Evolutionary conservation across 2,329 filamentous ascomycete species (phyloP).

Genomic region (Colletotrichum sp.): DNA sequence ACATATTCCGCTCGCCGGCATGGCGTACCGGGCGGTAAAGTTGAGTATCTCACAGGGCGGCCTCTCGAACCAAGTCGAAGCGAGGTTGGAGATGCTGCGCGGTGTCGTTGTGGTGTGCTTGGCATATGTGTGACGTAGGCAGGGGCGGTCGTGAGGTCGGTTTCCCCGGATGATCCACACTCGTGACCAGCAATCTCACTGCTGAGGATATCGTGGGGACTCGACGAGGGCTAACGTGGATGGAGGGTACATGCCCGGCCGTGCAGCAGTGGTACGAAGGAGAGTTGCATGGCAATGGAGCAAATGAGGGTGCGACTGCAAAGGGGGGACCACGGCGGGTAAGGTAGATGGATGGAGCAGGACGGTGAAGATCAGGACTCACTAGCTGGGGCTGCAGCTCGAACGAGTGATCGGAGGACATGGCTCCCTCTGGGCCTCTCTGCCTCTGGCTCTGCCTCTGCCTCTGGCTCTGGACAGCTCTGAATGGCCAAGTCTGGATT

Average conservation of each 20-base stretch:
- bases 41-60: not conserved
- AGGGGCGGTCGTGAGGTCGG: not conserved
- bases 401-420: not conserved
- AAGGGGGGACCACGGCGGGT: not conserved
- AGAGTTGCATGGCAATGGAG: not conserved
- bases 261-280: not conserved
- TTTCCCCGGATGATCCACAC: slow-evolving; percentile 2
- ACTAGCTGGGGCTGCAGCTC: not conserved
- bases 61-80: not conserved
- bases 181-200: not conserved
- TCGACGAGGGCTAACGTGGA: not conserved
- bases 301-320: not conserved
- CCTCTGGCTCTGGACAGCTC: not conserved
- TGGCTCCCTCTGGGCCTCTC: not conserved
- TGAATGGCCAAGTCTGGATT: not conserved
- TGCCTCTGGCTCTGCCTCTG: not conserved
- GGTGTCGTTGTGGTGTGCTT: not conserved
- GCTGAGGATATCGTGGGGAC: not conserved
- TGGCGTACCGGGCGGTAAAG: not conserved
- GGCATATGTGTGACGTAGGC: not conserved
- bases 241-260: not conserved
- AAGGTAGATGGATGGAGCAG: not conserved
- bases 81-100: not conserved
- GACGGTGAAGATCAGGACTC: not conserved
- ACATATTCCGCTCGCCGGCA: not conserved